phyloP scores from a whole-genome alignment of 2,329 filamentous ascomycete genomes.

The Pseudogymnoascus sp. region DNA sequence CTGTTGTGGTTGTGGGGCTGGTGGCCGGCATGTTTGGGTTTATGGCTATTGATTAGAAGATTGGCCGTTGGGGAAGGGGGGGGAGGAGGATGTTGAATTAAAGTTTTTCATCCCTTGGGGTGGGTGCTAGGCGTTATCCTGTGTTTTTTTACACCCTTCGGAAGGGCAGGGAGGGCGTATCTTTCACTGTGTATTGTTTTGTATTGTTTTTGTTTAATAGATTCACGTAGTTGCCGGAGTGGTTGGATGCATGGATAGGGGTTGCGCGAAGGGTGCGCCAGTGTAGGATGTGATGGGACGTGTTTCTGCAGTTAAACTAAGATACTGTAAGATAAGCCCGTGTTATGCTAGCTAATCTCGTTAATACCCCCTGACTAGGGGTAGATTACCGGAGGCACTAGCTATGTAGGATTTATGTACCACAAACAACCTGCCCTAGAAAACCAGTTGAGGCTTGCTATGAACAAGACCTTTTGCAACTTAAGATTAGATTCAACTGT shows the following conservation, averaged over 20 bases:
- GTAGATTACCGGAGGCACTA: no score
- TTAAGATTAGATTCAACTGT: no score
- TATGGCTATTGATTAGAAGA: background rate
- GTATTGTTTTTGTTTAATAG: background rate
- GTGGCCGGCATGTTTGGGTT: background rate
- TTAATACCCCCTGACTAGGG: no score
- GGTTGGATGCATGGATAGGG: background rate
- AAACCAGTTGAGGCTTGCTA: no score
- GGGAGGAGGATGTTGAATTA: background rate
- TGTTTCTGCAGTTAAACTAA: no score
- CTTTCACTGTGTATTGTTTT: background rate
- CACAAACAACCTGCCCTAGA: no score
- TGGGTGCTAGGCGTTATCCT: conserved; percentile 3
- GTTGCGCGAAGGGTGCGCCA: background rate
- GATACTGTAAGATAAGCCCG: no score
- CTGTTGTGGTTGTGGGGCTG: conserved; percentile 24
- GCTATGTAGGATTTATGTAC: no score
- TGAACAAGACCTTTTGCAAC: no score
- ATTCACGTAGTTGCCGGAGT: background rate
- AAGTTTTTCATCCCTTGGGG: background rate
- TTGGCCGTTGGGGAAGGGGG: background rate
- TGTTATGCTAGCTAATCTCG: no score
- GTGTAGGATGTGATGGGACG: no score
- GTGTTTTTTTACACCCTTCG: background rate
- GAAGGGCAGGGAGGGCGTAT: background rate